phyloP scores from a whole-genome alignment of 768 basidiomycete species.

The Boletus rex-veris region DNA sequence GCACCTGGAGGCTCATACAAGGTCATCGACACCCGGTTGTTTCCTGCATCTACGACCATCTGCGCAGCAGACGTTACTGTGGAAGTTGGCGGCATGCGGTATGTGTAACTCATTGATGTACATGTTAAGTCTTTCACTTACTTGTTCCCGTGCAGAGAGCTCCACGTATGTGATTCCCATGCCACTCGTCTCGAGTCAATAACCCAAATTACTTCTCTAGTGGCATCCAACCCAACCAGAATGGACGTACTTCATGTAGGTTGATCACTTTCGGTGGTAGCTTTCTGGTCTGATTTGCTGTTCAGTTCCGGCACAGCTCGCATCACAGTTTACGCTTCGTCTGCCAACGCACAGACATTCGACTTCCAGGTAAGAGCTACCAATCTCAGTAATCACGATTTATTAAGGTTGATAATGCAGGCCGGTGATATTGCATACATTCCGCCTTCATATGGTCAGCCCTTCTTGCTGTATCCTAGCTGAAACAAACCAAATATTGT shows the following conservation, averaged over 20 bases:
- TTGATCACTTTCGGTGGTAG: background rate
- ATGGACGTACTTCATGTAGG: conserved; percentile 43
- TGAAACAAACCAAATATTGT: background rate
- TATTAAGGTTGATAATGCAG: conserved; percentile 20
- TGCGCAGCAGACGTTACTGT: conserved; percentile 56
- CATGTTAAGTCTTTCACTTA: background rate
- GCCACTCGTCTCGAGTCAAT: background rate
- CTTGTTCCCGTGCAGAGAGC: conserved; percentile 31
- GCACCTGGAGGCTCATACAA: conserved; percentile 57
- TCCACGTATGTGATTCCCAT: conserved; percentile 37
- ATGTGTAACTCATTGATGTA: conserved; percentile 4
- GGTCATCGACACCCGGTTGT: conserved; percentile 53
- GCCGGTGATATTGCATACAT: conserved; percentile 27
- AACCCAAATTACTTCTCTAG: conserved; percentile 18
- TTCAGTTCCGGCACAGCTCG: conserved; percentile 39
- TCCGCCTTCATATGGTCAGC: conserved; percentile 23
- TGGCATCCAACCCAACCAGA: conserved; percentile 53
- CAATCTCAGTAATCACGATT: background rate
- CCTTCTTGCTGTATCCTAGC: background rate
- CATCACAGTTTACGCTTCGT: conserved; percentile 41
- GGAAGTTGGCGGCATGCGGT: conserved; percentile 61
- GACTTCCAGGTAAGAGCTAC: conserved; percentile 39
- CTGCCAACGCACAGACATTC: conserved; percentile 39
- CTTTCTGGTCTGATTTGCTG: background rate
- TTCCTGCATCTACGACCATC: conserved; percentile 50